Percentiles rank a stretch among this genome's conserved stretches.
These are phyloP conservation scores for Phellinidium pouzarii DNA, from an alignment of 1,284 basidiomycete species.

Conservation along the genomic window DNA sequence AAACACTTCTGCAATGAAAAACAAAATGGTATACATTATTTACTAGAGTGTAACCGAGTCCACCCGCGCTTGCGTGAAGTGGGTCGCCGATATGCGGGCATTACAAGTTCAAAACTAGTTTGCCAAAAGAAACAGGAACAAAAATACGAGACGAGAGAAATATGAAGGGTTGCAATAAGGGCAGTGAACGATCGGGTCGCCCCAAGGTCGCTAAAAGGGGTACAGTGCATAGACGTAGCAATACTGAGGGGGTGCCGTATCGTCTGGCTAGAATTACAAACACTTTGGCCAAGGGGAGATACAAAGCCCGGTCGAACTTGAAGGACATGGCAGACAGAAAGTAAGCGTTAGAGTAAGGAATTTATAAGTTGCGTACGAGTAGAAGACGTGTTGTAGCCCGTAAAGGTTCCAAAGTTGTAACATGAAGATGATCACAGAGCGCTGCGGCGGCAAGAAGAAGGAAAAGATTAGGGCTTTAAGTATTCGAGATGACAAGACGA, in stretches of 20 bases:
- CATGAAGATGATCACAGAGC: neutral
- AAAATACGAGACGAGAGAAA: neutral
- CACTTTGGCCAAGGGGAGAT: neutral
- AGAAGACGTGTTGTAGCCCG: neutral
- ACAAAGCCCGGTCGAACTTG: constrained; percentile 3
- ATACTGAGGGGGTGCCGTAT: neutral
- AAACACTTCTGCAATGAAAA: neutral
- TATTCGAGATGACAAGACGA: constrained; percentile 2
- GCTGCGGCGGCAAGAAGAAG: constrained; percentile 6
- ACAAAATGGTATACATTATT: constrained; percentile 11
- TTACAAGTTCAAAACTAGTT: constrained; percentile 1
- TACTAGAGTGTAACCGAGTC: constrained; percentile 2
- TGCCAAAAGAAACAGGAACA: neutral
- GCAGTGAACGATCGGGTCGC: neutral
- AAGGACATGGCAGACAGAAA: neutral
- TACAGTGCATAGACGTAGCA: neutral
- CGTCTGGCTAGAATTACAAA: constrained; percentile 9
- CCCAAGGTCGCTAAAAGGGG: neutral
- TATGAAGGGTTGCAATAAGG: neutral
- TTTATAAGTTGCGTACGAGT: constrained; percentile 17
- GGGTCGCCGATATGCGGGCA: neutral
- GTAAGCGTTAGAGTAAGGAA: neutral
- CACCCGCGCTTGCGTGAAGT: neutral
- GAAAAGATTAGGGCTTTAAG: constrained; percentile 2
- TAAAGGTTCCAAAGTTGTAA: constrained; percentile 8